Conservation (phyloP, 192 early-diverging fungal genomes). For the Backusella westeae region DNA sequence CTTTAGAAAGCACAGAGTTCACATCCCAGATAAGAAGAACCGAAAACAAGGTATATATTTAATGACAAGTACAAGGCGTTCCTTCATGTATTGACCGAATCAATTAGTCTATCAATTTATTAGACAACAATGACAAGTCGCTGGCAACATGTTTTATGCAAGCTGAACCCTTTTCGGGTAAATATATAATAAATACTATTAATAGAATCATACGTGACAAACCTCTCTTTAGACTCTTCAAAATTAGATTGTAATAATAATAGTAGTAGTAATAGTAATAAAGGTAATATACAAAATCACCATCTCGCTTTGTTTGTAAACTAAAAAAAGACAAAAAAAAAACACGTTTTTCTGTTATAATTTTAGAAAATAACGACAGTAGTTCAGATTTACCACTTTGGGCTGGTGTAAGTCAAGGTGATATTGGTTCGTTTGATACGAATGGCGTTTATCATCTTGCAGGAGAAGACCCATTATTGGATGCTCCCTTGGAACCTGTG, state of each 20-base stretch:
- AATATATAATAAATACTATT: background rate
- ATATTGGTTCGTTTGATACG: constrained; percentile 8
- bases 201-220: background rate
- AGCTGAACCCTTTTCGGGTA: background rate
- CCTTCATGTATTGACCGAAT: constrained; percentile 58
- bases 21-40: background rate
- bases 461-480: background rate
- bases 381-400: background rate
- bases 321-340: background rate
- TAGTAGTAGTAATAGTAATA: background rate
- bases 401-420: background rate
- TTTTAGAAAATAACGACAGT: background rate
- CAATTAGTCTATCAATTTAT: background rate
- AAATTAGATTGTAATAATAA: background rate
- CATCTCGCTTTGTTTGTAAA: background rate
- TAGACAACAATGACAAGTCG: background rate
- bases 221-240: background rate
- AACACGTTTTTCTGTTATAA: background rate
- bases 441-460: background rate
- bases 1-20: constrained; percentile 42
- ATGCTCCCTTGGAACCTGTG: background rate
- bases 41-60: background rate
- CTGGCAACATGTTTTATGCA: background rate
- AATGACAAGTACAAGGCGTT: constrained; percentile 44
- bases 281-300: background rate